These are phyloP conservation scores for Barnettozyma botsteinii DNA, from an alignment of 805 yeast genomes.

Conservation along the genomic window DNA sequence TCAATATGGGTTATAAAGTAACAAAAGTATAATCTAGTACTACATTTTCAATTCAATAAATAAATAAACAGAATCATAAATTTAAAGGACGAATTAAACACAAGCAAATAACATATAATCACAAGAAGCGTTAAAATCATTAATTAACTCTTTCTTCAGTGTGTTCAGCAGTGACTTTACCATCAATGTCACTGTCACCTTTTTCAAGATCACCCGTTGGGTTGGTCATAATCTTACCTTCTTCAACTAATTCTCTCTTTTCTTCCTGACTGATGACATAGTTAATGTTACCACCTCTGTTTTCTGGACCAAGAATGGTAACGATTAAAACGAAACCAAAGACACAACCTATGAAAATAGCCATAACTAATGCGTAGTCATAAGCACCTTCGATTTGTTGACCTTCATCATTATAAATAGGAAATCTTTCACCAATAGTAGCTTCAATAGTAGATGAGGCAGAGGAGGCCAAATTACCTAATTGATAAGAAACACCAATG, in stretches of 20 bases:
- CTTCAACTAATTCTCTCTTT: conserved; percentile 17
- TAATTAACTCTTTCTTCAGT: too few species aligned
- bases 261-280: conserved; percentile 21
- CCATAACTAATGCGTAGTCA: conserved; percentile 58
- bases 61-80: too few species aligned
- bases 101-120: too few species aligned
- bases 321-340: conserved; percentile 46
- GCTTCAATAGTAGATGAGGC: conserved; percentile 68
- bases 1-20: too few species aligned
- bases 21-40: too few species aligned
- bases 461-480: conserved; percentile 62
- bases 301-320: conserved; percentile 57
- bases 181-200: conserved; percentile 3
- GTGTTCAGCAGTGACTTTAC: conserved; percentile 1
- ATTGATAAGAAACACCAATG: conserved; percentile 58
- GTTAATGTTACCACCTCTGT: conserved; percentile 31
- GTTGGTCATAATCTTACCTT: conserved; percentile 22
- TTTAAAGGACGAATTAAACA: too few species aligned
- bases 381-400: conserved; percentile 29
- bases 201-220: conserved; percentile 9
- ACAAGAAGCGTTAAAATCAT: too few species aligned
- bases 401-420: conserved; percentile 30
- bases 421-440: conserved; percentile 53
- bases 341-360: conserved; percentile 61
- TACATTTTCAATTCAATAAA: too few species aligned